Conservation (phyloP, 1,284 basidiomycete genomes). For the Cerrena zonata region DNA sequence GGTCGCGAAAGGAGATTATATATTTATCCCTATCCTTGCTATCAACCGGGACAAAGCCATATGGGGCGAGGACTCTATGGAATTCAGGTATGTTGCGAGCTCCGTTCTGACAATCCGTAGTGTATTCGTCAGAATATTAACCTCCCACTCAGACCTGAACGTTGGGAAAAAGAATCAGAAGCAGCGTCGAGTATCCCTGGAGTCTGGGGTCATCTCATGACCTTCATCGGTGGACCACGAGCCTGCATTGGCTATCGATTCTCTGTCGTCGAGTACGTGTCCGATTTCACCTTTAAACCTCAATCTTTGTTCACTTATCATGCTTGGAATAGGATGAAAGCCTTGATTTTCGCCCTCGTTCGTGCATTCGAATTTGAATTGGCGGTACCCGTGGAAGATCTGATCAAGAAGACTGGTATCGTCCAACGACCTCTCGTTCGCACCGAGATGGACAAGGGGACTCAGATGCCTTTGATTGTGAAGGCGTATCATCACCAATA, state of each 20-base stretch:
- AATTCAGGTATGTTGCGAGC: constrained; percentile 35
- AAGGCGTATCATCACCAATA: constrained; percentile 9
- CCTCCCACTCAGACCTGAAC: constrained; percentile 44
- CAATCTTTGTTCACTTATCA: neutral
- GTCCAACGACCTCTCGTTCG: constrained; percentile 18
- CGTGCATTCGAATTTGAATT: constrained; percentile 53
- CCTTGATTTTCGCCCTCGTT: constrained; percentile 52
- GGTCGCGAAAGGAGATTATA: constrained; percentile 37
- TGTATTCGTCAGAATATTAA: neutral
- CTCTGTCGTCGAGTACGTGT: constrained; percentile 10
- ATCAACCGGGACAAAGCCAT: constrained; percentile 42
- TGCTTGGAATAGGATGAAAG: constrained; percentile 37
- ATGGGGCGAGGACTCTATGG: constrained; percentile 52
- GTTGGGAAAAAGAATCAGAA: constrained; percentile 47
- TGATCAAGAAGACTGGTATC: constrained; percentile 15
- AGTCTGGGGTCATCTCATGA: constrained; percentile 48
- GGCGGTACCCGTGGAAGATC: constrained; percentile 33
- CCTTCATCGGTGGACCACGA: constrained; percentile 51
- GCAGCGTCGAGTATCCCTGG: constrained; percentile 42
- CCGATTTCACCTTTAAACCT: neutral
- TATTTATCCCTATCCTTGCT: constrained; percentile 43
- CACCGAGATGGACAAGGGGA: constrained; percentile 11
- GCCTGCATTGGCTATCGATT: constrained; percentile 50
- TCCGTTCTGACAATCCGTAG: neutral
- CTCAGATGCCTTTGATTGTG: constrained; percentile 19